Percentiles rank a stretch among this genome's conserved stretches.
Evolutionary conservation across 2,329 filamentous ascomycete species (phyloP).

Genomic region (Tolypocladium cylindrosporum): DNA sequence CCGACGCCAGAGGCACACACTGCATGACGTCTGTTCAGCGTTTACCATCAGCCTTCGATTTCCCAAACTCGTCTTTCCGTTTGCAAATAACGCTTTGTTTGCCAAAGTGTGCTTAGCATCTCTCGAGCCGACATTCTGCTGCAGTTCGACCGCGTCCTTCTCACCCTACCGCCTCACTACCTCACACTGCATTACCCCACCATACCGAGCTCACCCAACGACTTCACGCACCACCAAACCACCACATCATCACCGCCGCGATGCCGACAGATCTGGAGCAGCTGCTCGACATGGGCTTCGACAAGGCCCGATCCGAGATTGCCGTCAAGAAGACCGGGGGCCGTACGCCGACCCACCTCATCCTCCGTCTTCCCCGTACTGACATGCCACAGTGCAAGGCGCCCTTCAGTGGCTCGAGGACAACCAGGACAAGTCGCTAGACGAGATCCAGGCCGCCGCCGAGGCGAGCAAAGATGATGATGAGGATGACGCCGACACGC

Average conservation of each 20-base stretch:
- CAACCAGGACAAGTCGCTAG: conserved; percentile 78
- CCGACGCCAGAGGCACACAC: not conserved
- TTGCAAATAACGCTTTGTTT: not conserved
- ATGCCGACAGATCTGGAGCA: conserved; percentile 50
- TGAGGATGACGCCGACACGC: conserved; percentile 34
- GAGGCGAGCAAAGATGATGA: conserved; percentile 30
- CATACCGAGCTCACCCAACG: conserved; percentile 1
- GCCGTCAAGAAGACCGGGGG: conserved; percentile 78
- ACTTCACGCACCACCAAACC: not conserved
- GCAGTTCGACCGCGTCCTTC: not conserved
- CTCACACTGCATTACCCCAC: conserved; percentile 9
- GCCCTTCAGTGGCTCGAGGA: conserved; percentile 92
- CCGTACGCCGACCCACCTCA: conserved; percentile 39
- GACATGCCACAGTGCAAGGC: conserved; percentile 54
- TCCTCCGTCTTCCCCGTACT: not conserved
- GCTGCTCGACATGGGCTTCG: conserved; percentile 69
- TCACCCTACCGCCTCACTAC: not conserved
- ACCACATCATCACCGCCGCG: conserved; percentile 27
- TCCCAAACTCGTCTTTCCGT: not conserved
- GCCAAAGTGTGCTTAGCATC: no score
- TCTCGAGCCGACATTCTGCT: not conserved
- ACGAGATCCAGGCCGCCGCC: conserved; percentile 57
- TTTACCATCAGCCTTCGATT: not conserved
- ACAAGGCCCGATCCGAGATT: conserved; percentile 68
- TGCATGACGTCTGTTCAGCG: not conserved